A percentile compares a stretch with the other conserved stretches of the same genome.
phyloP scores from a whole-genome alignment of 164 flowering plant genomes.

The Aristolochia contorta region DNA sequence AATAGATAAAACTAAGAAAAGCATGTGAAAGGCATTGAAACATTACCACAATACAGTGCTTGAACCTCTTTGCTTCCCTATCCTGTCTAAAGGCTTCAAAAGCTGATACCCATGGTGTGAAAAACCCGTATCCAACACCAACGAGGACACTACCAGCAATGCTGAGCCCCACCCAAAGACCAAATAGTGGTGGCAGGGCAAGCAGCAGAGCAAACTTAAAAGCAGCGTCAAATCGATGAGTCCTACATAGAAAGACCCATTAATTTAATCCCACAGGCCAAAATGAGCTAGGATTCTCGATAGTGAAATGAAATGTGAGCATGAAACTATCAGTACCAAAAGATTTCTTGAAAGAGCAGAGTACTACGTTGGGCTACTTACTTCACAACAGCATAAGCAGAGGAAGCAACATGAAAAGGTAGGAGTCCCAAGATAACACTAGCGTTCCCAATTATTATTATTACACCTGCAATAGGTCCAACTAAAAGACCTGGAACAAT shows the following conservation, averaged over 20 bases:
- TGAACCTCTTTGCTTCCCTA: constrained; percentile 43
- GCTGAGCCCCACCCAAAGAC: constrained; percentile 68
- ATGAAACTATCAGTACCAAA: not conserved
- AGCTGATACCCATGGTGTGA: constrained; percentile 85
- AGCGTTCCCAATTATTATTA: constrained; percentile 62
- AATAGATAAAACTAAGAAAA: not conserved
- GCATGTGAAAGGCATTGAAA: not conserved
- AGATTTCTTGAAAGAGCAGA: not conserved
- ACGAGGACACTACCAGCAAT: constrained; percentile 67
- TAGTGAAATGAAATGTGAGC: not conserved
- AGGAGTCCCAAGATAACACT: constrained; percentile 64
- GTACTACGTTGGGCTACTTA: constrained; percentile 15
- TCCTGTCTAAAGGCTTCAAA: constrained; percentile 85
- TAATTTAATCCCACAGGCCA: not conserved
- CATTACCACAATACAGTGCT: constrained; percentile 73
- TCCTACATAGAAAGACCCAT: constrained; percentile 32
- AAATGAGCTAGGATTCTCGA: not conserved
- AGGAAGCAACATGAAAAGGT: constrained; percentile 82
- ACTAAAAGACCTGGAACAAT: constrained; percentile 49
- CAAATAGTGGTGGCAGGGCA: constrained; percentile 58
- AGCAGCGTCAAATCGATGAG: constrained; percentile 52
- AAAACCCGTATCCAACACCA: constrained; percentile 82
- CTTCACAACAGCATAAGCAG: constrained; percentile 62
- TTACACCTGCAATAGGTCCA: constrained; percentile 71
- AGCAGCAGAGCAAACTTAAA: constrained; percentile 64